Conservation (phyloP, 768 basidiomycete species). For the Boletales sp. region DNA sequence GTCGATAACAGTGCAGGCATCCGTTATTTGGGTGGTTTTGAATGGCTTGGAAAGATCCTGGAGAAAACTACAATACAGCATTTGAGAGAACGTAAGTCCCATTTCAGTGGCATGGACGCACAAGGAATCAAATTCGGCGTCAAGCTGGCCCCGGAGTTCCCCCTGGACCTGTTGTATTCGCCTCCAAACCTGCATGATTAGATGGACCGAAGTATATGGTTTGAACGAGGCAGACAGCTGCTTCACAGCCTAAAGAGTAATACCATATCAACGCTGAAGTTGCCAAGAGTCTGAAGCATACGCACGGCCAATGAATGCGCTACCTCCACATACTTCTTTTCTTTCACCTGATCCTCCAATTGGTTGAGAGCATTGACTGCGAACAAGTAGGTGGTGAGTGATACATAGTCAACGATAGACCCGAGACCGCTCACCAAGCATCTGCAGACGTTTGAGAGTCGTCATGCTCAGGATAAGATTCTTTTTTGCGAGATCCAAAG, state of each 20-base stretch:
- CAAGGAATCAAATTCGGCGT: conserved; percentile 91
- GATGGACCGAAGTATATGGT: conserved; percentile 69
- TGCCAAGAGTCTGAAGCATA: conserved; percentile 24
- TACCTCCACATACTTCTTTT: conserved; percentile 79
- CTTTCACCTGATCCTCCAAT: conserved; percentile 71
- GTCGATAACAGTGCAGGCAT: conserved; percentile 88
- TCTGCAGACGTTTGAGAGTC: conserved; percentile 83
- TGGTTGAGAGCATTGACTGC: conserved; percentile 81
- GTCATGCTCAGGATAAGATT: conserved; percentile 91
- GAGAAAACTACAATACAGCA: conserved; percentile 55
- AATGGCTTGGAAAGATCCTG: conserved; percentile 70
- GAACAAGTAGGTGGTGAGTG: conserved; percentile 1
- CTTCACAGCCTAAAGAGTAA: conserved; percentile 67
- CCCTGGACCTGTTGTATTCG: conserved; percentile 80
- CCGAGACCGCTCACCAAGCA: conserved; percentile 69
- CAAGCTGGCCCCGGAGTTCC: conserved; percentile 75
- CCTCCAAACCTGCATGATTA: conserved; percentile 73
- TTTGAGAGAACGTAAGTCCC: neutral
- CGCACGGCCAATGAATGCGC: conserved; percentile 75
- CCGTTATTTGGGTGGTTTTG: conserved; percentile 61
- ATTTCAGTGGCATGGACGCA: conserved; percentile 39
- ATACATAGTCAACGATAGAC: neutral
- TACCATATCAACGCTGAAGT: neutral
- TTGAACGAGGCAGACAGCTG: conserved; percentile 82
- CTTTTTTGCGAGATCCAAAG: conserved; percentile 89